Evolutionary conservation across 768 basidiomycete genomes (phyloP).

Genomic region (Calocybe gangraenosa): DNA sequence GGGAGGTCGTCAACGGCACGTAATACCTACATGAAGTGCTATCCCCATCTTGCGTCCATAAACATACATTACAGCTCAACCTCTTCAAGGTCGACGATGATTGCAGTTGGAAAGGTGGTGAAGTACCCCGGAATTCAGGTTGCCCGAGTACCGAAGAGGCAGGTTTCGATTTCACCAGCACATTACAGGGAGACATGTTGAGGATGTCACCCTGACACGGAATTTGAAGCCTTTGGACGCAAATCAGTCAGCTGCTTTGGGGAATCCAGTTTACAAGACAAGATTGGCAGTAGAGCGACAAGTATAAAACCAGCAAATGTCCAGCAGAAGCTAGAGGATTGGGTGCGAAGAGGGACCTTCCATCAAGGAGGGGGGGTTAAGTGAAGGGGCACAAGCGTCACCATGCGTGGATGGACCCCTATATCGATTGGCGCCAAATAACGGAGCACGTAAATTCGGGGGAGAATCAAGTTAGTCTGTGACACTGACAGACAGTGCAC

Average conservation of each 20-base stretch:
- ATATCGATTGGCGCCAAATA: background rate
- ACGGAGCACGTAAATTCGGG: conserved; percentile 6
- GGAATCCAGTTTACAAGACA: conserved; percentile 1
- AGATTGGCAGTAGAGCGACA: background rate
- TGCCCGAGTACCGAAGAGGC: background rate
- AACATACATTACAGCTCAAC: too few species aligned
- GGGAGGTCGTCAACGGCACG: too few species aligned
- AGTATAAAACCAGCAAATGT: conserved; percentile 5
- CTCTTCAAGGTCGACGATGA: background rate
- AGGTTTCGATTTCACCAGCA: background rate
- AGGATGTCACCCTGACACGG: conserved; percentile 10
- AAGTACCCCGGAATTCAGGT: background rate
- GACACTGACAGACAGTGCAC: conserved; percentile 6
- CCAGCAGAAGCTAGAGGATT: conserved; percentile 2
- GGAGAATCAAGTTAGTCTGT: background rate
- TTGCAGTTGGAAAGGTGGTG: background rate
- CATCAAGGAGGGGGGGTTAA: conserved; percentile 5
- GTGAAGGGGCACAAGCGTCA: conserved; percentile 2
- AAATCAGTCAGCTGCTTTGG: background rate
- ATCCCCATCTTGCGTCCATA: too few species aligned
- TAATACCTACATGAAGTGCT: too few species aligned
- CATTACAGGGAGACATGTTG: conserved; percentile 8
- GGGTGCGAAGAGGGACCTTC: background rate
- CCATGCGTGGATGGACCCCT: conserved; percentile 6
- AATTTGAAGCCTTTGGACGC: background rate